A percentile compares a stretch with the other conserved stretches of the same genome.
These are phyloP conservation scores for Solanum dulcamara DNA, from an alignment of 257 asterid species.

Conservation along the genomic window DNA sequence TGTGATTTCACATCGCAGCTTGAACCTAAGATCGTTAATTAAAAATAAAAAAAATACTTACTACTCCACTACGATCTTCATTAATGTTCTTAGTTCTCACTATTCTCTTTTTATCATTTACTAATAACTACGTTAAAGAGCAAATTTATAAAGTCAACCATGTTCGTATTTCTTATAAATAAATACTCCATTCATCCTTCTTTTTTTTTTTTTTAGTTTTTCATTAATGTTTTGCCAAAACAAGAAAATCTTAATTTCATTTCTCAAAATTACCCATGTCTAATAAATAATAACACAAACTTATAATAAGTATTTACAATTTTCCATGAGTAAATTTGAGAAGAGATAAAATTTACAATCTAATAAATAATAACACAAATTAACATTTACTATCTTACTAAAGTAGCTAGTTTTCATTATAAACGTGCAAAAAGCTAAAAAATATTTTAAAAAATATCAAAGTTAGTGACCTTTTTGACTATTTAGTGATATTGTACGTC, in stretches of 20 bases:
- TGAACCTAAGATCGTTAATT: not conserved
- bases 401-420: not conserved
- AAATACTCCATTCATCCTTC: not conserved
- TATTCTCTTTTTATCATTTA: not conserved
- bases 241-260: not conserved
- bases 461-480: not conserved
- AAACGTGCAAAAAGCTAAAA: not conserved
- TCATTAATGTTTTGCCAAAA: not conserved
- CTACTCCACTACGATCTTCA: too few relatives aligned
- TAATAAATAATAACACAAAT: too few relatives aligned
- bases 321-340: not conserved
- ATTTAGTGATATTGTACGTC: not conserved
- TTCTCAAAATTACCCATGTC: not conserved
- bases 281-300: not conserved
- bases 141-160: not conserved
- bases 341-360: not conserved
- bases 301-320: not conserved
- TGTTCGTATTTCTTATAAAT: not conserved
- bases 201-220: not conserved
- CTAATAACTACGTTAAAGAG: not conserved
- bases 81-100: not conserved
- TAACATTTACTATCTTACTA: not conserved
- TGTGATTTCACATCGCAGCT: not conserved
- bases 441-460: not conserved
- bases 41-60: not conserved